Percentiles rank a stretch among this genome's conserved stretches.
Evolutionary conservation across 352 stramenopile genomes (phyloP).

Genomic region (Phytophthora pini): DNA sequence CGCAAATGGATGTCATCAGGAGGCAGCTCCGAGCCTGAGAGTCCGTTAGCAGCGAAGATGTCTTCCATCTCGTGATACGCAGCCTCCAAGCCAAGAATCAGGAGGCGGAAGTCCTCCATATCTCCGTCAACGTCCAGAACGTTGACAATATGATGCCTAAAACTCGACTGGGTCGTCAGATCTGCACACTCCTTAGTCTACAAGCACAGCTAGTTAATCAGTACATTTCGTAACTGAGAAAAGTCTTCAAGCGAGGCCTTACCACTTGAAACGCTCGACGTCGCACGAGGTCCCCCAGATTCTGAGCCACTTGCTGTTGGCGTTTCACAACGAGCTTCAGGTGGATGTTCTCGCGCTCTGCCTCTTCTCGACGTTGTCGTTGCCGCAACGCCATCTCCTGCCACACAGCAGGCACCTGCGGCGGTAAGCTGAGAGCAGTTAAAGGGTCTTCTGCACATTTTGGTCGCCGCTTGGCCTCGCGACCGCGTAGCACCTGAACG

Average conservation of each 20-base stretch:
- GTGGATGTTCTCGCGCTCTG: not conserved
- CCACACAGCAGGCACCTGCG: not conserved
- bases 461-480: not conserved
- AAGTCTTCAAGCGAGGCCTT: not conserved
- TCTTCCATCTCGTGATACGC: conserved; percentile 21
- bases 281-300: not conserved
- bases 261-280: not conserved
- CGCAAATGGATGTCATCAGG: conserved; percentile 22
- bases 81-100: conserved; percentile 21
- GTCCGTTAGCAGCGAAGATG: conserved; percentile 27
- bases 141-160: not conserved
- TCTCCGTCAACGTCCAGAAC: conserved; percentile 7
- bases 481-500: not conserved
- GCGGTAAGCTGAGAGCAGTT: not conserved
- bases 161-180: not conserved
- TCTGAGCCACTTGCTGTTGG: not conserved
- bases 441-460: not conserved
- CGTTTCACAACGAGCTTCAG: not conserved
- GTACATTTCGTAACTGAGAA: not conserved
- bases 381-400: not conserved
- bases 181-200: not conserved
- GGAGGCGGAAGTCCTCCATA: conserved; percentile 11
- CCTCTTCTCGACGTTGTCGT: not conserved
- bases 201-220: not conserved
- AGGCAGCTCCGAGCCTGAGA: conserved; percentile 13